Evolutionary conservation across 768 basidiomycete genomes (phyloP).

Genomic region (Suillus alpinus): DNA sequence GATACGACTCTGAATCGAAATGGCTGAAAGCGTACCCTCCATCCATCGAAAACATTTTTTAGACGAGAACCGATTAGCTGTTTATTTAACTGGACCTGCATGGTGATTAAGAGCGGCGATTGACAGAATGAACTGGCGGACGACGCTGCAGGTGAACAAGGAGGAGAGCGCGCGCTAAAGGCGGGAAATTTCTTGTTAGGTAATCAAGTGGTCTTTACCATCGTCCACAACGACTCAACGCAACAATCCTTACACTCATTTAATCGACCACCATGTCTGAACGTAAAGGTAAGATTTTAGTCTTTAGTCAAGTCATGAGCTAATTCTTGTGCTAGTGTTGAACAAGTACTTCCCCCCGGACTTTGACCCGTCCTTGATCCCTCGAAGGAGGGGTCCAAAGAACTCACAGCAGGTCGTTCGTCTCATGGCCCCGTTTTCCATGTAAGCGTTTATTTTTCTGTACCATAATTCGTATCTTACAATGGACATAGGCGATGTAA

Average conservation of each 20-base stretch:
- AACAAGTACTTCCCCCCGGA: conserved; percentile 98
- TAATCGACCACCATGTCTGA: conserved; percentile 62
- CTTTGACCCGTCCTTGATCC: conserved; percentile 96
- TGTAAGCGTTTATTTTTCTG: conserved; percentile 48
- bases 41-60: conserved; percentile 56
- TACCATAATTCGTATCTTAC: neutral
- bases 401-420: conserved; percentile 97
- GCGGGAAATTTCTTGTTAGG: conserved; percentile 33
- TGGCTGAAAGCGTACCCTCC: conserved; percentile 47
- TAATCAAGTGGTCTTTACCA: conserved; percentile 20
- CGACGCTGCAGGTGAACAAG: conserved; percentile 15
- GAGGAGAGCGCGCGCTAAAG: conserved; percentile 23
- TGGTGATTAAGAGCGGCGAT: conserved; percentile 24
- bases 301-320: neutral
- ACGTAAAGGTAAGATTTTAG: conserved; percentile 61
- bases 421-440: conserved; percentile 99
- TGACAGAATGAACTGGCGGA: conserved; percentile 11
- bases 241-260: neutral
- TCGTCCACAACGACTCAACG: neutral
- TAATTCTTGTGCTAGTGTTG: conserved; percentile 51
- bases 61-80: conserved; percentile 53
- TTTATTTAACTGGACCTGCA: conserved; percentile 76
- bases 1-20: conserved; percentile 10
- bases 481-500: conserved; percentile 70
- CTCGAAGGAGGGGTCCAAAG: conserved; percentile 83